Percentiles rank a stretch among this genome's conserved stretches.
Conservation (phyloP, 2,329 filamentous ascomycete species). For the Botrytis tulipae region DNA sequence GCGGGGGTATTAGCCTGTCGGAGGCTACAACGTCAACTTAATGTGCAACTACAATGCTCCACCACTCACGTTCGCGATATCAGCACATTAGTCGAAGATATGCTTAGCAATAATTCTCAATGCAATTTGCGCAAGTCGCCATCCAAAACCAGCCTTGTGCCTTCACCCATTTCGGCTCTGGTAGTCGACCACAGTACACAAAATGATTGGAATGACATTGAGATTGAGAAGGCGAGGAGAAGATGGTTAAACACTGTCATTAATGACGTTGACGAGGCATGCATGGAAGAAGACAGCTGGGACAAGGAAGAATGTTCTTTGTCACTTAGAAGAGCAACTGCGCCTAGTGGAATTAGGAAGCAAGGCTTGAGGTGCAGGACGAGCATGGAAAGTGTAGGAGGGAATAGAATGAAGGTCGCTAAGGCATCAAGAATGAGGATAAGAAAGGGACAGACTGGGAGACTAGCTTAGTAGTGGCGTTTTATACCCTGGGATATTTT, state of each 20-base stretch:
- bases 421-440: slow-evolving; percentile 12
- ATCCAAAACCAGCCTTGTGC: background rate
- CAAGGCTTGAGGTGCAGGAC: background rate
- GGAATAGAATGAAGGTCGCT: background rate
- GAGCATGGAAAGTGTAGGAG: slow-evolving; percentile 2
- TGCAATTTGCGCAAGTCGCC: slow-evolving; percentile 16
- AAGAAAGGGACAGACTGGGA: slow-evolving; percentile 1
- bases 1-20: slow-evolving; percentile 17
- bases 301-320: background rate
- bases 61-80: slow-evolving; percentile 24
- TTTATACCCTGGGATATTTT: background rate
- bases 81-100: slow-evolving; percentile 23
- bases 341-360: slow-evolving; percentile 17
- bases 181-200: background rate
- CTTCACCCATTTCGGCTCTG: background rate
- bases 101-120: slow-evolving; percentile 23
- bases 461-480: background rate
- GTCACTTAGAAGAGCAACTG: slow-evolving; percentile 12
- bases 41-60: slow-evolving; percentile 24
- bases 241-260: slow-evolving; percentile 13
- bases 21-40: slow-evolving; percentile 24
- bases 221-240: background rate
- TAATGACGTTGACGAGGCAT: slow-evolving; percentile 13
- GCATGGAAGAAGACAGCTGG: slow-evolving; percentile 3
- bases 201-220: background rate